Base-by-base conservation (phyloP, 2,329 filamentous ascomycete genomes). In the Botryosphaeria dothidea region DNA sequence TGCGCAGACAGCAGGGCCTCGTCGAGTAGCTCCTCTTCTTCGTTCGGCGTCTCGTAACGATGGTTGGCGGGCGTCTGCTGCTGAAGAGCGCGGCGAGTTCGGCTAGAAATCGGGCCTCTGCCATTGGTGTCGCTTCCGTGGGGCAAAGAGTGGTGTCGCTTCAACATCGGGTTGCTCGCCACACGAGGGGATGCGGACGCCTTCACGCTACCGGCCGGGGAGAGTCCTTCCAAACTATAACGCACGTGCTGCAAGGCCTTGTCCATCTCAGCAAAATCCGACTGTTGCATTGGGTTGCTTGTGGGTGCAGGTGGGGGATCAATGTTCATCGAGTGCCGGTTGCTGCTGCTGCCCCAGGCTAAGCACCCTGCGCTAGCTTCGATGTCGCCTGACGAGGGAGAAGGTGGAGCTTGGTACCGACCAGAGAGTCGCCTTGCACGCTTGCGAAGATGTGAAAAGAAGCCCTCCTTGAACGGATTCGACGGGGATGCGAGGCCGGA, bases 361-460 rank as follows among this genome's bases (percentile, higher is more conserved):
- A 89, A 91, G 76, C 93, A 97, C 49, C 93, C 94, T 61, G 91
- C 92, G 73, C 94, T 93, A n/a, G 93, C 90, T 77, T 98, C 95
- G 62, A 96, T 83, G 73, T 98, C 94, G 70, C 97, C 93, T 64
- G 89, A 88, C 48, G 85, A 87, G 8, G 92, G 90, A 19, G 92
- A 92, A 66, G 90, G 87, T 7, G 92, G 90, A 15, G 88, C 89
- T 75, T 94, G 92, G 74, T 97, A 93, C 65, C 94, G 89, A 52
- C 95, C 95, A 27, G 95, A 99, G 67, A 99, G 89, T 70, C 95
- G 87, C 70, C 95, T 88, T 29, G 96, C 95, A 60, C 94, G 90
- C 79, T 99, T 99, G 65, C 95, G 88, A 7, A 99, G 85, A 75
- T 99, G 95, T 0, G 95, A 98, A 80, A 99, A 99, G 83, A 99